phyloP scores from a whole-genome alignment of 1,284 basidiomycete genomes.

The Flammula alnicola region DNA sequence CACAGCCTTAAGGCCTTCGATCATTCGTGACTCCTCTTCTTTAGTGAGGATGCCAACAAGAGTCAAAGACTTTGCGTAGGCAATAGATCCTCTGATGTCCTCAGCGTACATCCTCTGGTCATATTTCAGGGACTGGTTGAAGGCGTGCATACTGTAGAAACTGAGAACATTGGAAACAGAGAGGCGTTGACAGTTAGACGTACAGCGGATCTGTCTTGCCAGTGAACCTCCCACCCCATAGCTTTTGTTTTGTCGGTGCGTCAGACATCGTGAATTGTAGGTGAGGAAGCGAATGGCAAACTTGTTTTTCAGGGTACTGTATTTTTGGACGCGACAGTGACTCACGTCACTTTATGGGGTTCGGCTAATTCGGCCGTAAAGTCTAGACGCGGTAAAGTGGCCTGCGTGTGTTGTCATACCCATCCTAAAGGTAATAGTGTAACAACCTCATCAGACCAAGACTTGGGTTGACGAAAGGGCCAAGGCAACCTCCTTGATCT shows the following conservation, averaged over 20 bases:
- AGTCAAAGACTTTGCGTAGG: conserved; percentile 88
- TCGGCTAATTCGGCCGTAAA: conserved; percentile 6
- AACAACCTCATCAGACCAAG: too few species aligned
- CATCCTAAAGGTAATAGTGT: too few species aligned
- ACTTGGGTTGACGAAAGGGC: too few species aligned
- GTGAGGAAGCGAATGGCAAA: neutral
- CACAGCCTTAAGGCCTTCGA: conserved; percentile 79
- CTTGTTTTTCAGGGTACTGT: conserved; percentile 4
- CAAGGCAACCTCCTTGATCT: too few species aligned
- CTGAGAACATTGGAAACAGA: conserved; percentile 7
- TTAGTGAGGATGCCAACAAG: conserved; percentile 81
- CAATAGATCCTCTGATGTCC: conserved; percentile 94
- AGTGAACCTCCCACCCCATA: conserved; percentile 90
- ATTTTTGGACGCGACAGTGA: conserved; percentile 7
- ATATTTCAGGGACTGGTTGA: conserved; percentile 95
- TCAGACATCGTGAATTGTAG: conserved; percentile 46
- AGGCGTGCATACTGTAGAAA: conserved; percentile 83
- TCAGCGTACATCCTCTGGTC: conserved; percentile 93
- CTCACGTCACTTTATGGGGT: neutral
- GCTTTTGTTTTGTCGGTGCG: conserved; percentile 75
- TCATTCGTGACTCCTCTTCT: conserved; percentile 78
- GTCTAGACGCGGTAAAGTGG: too few species aligned
- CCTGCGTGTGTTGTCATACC: too few species aligned
- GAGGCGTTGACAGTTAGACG: conserved; percentile 30
- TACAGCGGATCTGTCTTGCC: conserved; percentile 88